A percentile compares a stretch with the other conserved stretches of the same genome.
These are phyloP conservation scores for Arthrobotrys sphaeroides DNA, from an alignment of 2,329 filamentous ascomycete species.

Conservation along the genomic window DNA sequence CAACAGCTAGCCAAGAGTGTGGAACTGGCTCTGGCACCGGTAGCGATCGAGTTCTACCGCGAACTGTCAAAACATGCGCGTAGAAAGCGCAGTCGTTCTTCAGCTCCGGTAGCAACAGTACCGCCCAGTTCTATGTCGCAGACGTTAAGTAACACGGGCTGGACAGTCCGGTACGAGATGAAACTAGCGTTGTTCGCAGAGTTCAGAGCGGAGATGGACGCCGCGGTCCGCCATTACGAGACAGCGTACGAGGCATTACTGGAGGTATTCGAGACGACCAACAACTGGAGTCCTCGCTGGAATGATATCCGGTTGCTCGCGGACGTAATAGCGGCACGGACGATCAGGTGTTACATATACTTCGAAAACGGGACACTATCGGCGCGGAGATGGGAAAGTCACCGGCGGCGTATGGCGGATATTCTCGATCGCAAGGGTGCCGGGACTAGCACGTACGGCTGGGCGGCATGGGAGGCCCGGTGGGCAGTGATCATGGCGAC, in stretches of 20 bases:
- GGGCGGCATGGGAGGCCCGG: conserved; percentile 90
- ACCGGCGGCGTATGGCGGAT: conserved; percentile 77
- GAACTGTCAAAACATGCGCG: conserved; percentile 91
- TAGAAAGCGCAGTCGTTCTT: conserved; percentile 83
- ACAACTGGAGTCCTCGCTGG: conserved; percentile 89
- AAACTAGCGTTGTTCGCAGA: conserved; percentile 91
- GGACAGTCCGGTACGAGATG: conserved; percentile 94
- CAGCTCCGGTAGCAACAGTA: conserved; percentile 80
- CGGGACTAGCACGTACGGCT: conserved; percentile 88
- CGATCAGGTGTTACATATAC: conserved; percentile 84
- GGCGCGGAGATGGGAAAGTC: conserved; percentile 80
- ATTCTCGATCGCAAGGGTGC: conserved; percentile 84
- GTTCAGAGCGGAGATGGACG: conserved; percentile 91
- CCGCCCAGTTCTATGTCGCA: conserved; percentile 88
- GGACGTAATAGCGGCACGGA: conserved; percentile 81
- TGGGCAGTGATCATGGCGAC: conserved; percentile 62
- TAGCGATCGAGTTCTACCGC: conserved; percentile 87
- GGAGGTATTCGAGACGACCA: conserved; percentile 87
- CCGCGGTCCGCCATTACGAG: conserved; percentile 83
- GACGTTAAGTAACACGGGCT: conserved; percentile 82
- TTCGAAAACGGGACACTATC: conserved; percentile 80
- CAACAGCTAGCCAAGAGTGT: conserved; percentile 77
- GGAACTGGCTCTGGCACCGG: conserved; percentile 75
- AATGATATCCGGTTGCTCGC: conserved; percentile 90
- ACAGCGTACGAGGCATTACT: conserved; percentile 85